A percentile compares a stretch with the other conserved stretches of the same genome.
These are phyloP conservation scores for Trametes hirsuta DNA, from an alignment of 1,284 basidiomycete species.

Conservation along the genomic window DNA sequence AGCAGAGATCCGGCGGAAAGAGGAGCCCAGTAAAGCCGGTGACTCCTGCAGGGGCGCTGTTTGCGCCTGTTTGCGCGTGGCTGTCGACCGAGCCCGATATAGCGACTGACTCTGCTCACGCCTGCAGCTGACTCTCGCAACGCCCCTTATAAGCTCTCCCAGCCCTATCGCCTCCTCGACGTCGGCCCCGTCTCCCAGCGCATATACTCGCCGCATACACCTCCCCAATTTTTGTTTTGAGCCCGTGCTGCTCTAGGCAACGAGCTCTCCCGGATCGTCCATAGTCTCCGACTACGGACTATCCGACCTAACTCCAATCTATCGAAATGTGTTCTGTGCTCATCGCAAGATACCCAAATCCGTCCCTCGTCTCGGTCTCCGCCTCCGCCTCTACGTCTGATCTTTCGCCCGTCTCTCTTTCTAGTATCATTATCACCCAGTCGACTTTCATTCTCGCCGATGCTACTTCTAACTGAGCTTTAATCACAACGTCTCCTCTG, in stretches of 20 bases:
- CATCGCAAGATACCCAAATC: conserved; percentile 29
- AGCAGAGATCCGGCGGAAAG: background rate
- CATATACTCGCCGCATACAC: background rate
- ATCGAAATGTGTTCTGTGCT: conserved; percentile 31
- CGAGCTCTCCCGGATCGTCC: conserved; percentile 37
- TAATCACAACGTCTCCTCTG: conserved; percentile 21
- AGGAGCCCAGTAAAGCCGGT: conserved; percentile 11
- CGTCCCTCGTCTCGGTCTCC: conserved; percentile 19
- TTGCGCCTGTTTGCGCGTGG: conserved; percentile 30
- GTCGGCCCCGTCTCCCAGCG: background rate
- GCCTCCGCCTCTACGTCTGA: background rate
- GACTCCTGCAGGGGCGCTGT: conserved; percentile 28
- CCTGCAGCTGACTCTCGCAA: conserved; percentile 28
- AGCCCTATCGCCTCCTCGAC: conserved; percentile 16
- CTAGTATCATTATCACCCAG: conserved; percentile 30
- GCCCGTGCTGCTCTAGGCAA: conserved; percentile 30
- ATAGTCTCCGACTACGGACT: conserved; percentile 38
- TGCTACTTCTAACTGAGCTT: conserved; percentile 34
- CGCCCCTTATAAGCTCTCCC: conserved; percentile 31
- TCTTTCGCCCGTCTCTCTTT: conserved; percentile 6
- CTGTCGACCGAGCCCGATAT: conserved; percentile 24
- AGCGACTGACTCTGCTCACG: conserved; percentile 29
- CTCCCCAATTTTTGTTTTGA: background rate
- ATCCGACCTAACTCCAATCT: conserved; percentile 26
- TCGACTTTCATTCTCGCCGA: conserved; percentile 24